Evolutionary conservation across 2,329 filamentous ascomycete genomes (phyloP).

Genomic region (Tolypocladium endophyticum): DNA sequence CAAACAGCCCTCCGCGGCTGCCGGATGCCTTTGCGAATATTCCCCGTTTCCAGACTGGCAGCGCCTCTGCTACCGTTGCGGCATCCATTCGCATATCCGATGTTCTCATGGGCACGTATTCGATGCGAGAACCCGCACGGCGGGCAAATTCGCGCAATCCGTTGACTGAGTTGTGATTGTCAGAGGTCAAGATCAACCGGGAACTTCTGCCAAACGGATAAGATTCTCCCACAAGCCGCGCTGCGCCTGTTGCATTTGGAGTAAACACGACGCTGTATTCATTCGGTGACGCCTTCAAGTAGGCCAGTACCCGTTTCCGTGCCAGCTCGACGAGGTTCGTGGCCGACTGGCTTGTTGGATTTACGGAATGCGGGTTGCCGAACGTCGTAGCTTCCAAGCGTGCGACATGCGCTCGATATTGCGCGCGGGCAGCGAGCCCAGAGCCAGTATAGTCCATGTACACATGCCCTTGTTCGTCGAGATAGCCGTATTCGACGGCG

Average conservation of each 20-base stretch:
- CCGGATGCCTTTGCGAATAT: not conserved
- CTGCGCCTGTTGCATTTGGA: slow-evolving; percentile 26
- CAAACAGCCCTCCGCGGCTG: slow-evolving; percentile 22
- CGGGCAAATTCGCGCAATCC: slow-evolving; percentile 26
- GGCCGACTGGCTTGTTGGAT: slow-evolving; percentile 23
- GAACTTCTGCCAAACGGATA: slow-evolving; percentile 19
- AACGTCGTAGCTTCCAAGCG: slow-evolving; percentile 18
- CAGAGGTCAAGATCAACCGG: slow-evolving; percentile 23
- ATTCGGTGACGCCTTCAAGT: slow-evolving; percentile 22
- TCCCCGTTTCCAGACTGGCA: not conserved
- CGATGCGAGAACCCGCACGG: slow-evolving; percentile 10
- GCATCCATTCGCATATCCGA: slow-evolving; percentile 19
- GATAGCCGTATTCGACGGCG: slow-evolving; percentile 20
- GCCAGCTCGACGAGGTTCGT: slow-evolving; percentile 21
- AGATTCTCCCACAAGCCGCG: slow-evolving; percentile 26
- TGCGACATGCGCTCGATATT: slow-evolving; percentile 18
- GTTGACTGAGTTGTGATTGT: slow-evolving; percentile 32
- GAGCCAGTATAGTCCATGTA: slow-evolving; percentile 32
- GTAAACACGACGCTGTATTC: slow-evolving; percentile 31
- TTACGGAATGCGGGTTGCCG: slow-evolving; percentile 30
- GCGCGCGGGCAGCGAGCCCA: slow-evolving; percentile 21
- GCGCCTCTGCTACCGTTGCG: slow-evolving; percentile 8
- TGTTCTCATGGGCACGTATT: slow-evolving; percentile 17
- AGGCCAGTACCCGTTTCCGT: slow-evolving; percentile 17
- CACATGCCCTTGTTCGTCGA: slow-evolving; percentile 25